Percentiles rank a stretch among this genome's conserved stretches.
phyloP scores from a whole-genome alignment of 352 stramenopile genomes.

The Phytophthora pinifolia region DNA sequence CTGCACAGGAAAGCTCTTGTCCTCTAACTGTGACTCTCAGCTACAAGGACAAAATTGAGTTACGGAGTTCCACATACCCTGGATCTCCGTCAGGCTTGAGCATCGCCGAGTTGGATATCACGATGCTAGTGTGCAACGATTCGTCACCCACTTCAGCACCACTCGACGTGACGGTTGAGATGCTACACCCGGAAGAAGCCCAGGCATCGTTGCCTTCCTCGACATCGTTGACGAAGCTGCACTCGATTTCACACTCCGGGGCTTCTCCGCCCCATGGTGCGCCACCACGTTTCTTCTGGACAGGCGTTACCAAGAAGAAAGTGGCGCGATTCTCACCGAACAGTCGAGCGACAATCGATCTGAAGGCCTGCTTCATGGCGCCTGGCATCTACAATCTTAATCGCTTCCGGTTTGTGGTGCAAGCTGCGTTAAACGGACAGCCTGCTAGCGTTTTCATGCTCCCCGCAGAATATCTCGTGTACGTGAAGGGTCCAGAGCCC shows the following conservation, averaged over 20 bases:
- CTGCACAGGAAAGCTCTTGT: constrained; percentile 44
- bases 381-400: constrained; percentile 85
- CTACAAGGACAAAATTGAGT: constrained; percentile 44
- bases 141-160: constrained; percentile 44
- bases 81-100: constrained; percentile 25
- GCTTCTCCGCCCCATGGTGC: constrained; percentile 18
- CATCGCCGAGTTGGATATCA: constrained; percentile 70
- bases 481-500: constrained; percentile 41
- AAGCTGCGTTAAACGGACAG: constrained; percentile 25
- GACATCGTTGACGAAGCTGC: constrained; percentile 31
- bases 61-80: constrained; percentile 19
- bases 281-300: constrained; percentile 80
- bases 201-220: constrained; percentile 31
- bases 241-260: constrained; percentile 23
- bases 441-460: constrained; percentile 59
- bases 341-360: constrained; percentile 42
- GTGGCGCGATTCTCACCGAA: constrained; percentile 53
- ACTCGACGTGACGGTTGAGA: constrained; percentile 78
- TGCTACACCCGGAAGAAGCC: constrained; percentile 72
- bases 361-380: constrained; percentile 74
- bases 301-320: constrained; percentile 73
- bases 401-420: constrained; percentile 67
- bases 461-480: constrained; percentile 76
- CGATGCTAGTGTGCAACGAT: constrained; percentile 77
- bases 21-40: constrained; percentile 72